Evolutionary conservation across 2,329 filamentous ascomycete species (phyloP), one percentile per base, ranked within the genome.

Genomic region (Apiospora malaysiana): DNA sequence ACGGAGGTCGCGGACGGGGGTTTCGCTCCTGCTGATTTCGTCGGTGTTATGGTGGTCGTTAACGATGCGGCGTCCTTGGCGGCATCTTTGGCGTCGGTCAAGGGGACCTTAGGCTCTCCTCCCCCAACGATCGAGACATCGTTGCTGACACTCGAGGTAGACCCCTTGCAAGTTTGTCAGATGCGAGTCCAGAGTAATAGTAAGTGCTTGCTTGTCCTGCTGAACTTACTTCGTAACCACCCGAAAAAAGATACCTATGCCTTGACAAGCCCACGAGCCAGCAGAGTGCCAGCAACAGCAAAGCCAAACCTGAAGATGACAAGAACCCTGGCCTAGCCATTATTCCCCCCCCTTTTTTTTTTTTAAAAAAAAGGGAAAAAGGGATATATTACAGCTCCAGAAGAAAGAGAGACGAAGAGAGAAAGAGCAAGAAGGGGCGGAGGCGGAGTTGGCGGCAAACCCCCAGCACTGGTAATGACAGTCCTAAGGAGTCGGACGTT

Each of bases 401-500:
- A 63, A 6, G 18, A 63, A 10, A 37, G 18, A 18, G 27, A 37
- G n/a, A n/a, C n/a, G n/a, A 63, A 32, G n/a, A 32, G 32, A 18
- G 16, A 2, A 18, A 32, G 32, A 32, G 3, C 32, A 40, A 23
- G 21, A 6, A 32, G 6, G 18, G 49, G 49, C 12, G 4, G 12
- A 27, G 46, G 46, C n/a, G 46, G 42, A 45, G 42, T 45, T 27
- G 23, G 7, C 27, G 16, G 16, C 27, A n/a, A 40, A 59, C 12
- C 56, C 25, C 27, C 56, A n/a, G 56, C 56, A 27, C 27, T n/a
- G 32, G 32, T 8, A n/a, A 40, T 32, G 21, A 63, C 32, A 63
- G 56, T 63, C 56, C 56, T 63, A 63, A 63, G 32, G 56, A 63
- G 56, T 63, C 56, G 56, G 56, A 63, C 56, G n/a, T 63, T 8